These are phyloP conservation scores for Suillus tomentosus DNA, from an alignment of 768 basidiomycete genomes.

Conservation along the genomic window DNA sequence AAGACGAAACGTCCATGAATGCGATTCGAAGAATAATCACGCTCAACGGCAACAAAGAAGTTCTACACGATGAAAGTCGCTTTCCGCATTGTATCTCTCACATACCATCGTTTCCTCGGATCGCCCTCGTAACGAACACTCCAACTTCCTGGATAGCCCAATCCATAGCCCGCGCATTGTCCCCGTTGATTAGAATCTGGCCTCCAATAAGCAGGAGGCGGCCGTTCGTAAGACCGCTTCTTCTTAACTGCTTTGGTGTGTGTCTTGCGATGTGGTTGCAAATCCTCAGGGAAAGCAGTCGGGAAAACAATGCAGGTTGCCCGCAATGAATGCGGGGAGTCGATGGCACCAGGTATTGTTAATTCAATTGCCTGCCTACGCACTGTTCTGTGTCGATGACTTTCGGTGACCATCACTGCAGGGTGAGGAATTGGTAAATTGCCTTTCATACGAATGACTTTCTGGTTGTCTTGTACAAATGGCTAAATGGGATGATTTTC, in stretches of 20 bases:
- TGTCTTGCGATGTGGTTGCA: neutral
- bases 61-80: constrained; percentile 15
- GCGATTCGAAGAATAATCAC: neutral
- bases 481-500: constrained; percentile 16
- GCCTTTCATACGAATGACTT: constrained; percentile 7
- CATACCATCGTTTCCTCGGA: constrained; percentile 19
- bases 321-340: constrained; percentile 29
- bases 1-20: neutral
- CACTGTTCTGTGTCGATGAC: constrained; percentile 10
- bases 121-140: constrained; percentile 17
- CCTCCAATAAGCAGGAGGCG: constrained; percentile 31
- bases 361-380: neutral
- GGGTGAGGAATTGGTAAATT: constrained; percentile 16
- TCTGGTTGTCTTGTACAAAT: constrained; percentile 14
- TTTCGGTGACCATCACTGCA: constrained; percentile 27
- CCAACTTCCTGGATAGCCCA: constrained; percentile 36
- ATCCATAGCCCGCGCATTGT: constrained; percentile 32
- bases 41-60: neutral
- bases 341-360: neutral
- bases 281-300: constrained; percentile 16
- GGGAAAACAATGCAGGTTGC: constrained; percentile 21
- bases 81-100: constrained; percentile 31
- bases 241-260: constrained; percentile 4
- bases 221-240: constrained; percentile 20
- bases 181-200: constrained; percentile 24